Conservation (phyloP, 768 basidiomycete species). For the Mycena chlorophos region DNA sequence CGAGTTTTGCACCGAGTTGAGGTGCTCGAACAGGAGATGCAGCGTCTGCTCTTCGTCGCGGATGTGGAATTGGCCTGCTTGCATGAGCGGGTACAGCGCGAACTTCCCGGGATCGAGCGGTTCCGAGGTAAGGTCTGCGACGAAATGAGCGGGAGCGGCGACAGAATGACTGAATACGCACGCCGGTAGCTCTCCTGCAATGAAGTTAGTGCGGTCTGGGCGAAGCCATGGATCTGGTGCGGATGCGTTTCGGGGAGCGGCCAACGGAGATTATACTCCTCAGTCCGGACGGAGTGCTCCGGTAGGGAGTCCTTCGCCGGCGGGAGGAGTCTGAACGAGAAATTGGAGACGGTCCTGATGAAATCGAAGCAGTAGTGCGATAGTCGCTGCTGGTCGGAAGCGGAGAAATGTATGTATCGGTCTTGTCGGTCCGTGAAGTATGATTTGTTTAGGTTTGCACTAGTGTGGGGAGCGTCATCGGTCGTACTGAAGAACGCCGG, state of each 20-base stretch:
- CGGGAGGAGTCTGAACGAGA: conserved; percentile 64
- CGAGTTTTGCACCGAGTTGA: conserved; percentile 28
- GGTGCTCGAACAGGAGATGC: conserved; percentile 54
- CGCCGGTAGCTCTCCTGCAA: conserved; percentile 54
- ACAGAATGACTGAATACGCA: not conserved
- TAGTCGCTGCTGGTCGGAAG: conserved; percentile 54
- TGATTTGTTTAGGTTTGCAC: conserved; percentile 89
- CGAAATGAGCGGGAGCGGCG: not conserved
- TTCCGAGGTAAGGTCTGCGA: conserved; percentile 3
- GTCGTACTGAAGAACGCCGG: no score
- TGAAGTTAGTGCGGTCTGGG: conserved; percentile 50
- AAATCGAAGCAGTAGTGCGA: conserved; percentile 86
- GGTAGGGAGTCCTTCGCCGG: not conserved
- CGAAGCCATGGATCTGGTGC: conserved; percentile 64
- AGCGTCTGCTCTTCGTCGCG: conserved; percentile 80
- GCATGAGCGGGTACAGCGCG: conserved; percentile 78
- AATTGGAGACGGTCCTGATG: conserved; percentile 61
- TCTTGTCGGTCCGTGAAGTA: conserved; percentile 97
- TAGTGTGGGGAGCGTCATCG: conserved; percentile 35
- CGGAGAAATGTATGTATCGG: conserved; percentile 82
- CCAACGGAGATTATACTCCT: conserved; percentile 65
- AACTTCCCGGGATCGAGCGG: conserved; percentile 38
- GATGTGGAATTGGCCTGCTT: conserved; percentile 85
- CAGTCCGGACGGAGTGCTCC: conserved; percentile 35
- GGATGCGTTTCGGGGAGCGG: conserved; percentile 64